Evolutionary conservation across 176 grass and related monocot species (phyloP).

Genomic region (Panicum miliaceum): DNA sequence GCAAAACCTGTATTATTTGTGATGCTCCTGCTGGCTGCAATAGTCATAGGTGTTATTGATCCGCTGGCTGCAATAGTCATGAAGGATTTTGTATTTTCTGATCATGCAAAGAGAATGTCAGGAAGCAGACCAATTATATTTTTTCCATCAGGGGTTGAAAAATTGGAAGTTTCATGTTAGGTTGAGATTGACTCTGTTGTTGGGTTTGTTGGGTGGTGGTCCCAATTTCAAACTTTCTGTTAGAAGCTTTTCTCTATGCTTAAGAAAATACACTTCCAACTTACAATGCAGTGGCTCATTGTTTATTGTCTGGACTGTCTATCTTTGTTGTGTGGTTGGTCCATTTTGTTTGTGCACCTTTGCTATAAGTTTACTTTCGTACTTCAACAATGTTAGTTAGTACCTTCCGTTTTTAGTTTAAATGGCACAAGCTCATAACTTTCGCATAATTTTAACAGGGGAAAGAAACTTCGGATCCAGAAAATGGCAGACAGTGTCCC

Average conservation of each 20-base stretch:
- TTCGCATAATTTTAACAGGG: constrained; percentile 54
- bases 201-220: constrained; percentile 21
- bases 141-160: neutral
- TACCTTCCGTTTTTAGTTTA: constrained; percentile 42
- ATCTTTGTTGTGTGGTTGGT: constrained; percentile 10
- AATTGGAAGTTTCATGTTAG: constrained; percentile 12
- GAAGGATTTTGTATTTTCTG: neutral
- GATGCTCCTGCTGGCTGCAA: neutral
- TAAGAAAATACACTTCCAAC: neutral
- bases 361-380: constrained; percentile 21
- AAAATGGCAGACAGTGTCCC: constrained; percentile 70
- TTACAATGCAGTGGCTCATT: neutral
- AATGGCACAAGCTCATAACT: neutral
- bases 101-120: constrained; percentile 2
- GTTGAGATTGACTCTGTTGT: constrained; percentile 21
- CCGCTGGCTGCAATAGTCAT: neutral
- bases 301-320: constrained; percentile 5
- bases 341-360: constrained; percentile 18
- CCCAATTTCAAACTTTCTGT: constrained; percentile 27
- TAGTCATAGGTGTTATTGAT: neutral
- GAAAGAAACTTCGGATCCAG: constrained; percentile 95
- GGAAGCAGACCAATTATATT: neutral
- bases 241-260: constrained; percentile 9
- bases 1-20: neutral
- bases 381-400: neutral